Conservation (phyloP, 1,284 basidiomycete genomes). For the Ustanciosporium gigantosporum region DNA sequence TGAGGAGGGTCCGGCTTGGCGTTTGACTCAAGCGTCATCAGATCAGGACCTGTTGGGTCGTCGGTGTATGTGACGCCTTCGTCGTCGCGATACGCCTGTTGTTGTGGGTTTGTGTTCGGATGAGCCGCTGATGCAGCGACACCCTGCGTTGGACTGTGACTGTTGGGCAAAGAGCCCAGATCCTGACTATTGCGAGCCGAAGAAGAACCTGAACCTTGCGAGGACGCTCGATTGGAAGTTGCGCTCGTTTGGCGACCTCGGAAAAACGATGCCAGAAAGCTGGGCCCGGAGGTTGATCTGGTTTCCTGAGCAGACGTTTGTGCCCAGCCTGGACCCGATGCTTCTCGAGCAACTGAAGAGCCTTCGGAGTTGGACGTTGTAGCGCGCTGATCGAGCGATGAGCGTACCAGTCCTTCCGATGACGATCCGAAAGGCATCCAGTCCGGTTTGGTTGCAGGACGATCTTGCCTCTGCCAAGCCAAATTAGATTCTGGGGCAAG, state of each 20-base stretch:
- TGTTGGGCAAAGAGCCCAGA: too few relatives aligned
- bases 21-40: conserved; percentile 19
- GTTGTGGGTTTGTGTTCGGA: too few relatives aligned
- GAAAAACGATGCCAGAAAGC: conserved; percentile 32
- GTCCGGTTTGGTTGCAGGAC: conserved; percentile 13
- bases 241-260: conserved; percentile 17
- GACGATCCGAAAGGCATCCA: conserved; percentile 13
- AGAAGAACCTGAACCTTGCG: neutral
- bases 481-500: conserved; percentile 8
- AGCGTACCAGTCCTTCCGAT: neutral
- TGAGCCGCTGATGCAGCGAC: too few relatives aligned
- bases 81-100: neutral
- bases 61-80: conserved; percentile 12
- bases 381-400: neutral
- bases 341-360: neutral
- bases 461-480: conserved; percentile 13
- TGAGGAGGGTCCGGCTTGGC: conserved; percentile 1
- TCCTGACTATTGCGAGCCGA: neutral
- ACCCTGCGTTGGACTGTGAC: too few relatives aligned
- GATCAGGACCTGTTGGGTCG: conserved; percentile 27
- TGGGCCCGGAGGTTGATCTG: conserved; percentile 9
- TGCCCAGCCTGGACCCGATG: conserved; percentile 30
- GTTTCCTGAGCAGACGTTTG: conserved; percentile 22
- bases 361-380: too few relatives aligned
- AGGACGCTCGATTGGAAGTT: neutral